Evolutionary conservation across 2,329 filamentous ascomycete genomes (phyloP).

Genomic region (Phaeoacremonium minimum): DNA sequence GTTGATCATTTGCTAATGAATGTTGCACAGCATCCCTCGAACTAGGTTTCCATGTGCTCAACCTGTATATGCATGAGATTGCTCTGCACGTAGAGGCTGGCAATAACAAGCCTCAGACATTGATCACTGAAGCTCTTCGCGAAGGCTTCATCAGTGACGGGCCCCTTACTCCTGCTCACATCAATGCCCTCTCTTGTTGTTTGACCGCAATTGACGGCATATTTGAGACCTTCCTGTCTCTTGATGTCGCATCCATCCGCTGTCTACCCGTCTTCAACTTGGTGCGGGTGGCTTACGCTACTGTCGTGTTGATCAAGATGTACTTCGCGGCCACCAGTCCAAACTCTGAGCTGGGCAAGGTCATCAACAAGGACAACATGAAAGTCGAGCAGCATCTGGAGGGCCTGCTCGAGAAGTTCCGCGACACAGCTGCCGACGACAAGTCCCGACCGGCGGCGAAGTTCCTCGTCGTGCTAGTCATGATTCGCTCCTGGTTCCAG

Average conservation of each 20-base stretch:
- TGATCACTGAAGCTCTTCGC: slow-evolving; percentile 38
- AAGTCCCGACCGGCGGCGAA: slow-evolving; percentile 63
- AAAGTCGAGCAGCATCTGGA: slow-evolving; percentile 64
- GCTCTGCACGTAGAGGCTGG: slow-evolving; percentile 62
- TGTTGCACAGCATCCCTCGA: slow-evolving; percentile 50
- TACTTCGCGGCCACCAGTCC: slow-evolving; percentile 63
- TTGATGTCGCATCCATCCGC: slow-evolving; percentile 55
- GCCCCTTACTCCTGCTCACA: slow-evolving; percentile 51
- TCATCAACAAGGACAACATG: slow-evolving; percentile 65
- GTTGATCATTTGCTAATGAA: slow-evolving; percentile 8
- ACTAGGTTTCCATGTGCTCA: slow-evolving; percentile 62
- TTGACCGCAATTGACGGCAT: slow-evolving; percentile 62
- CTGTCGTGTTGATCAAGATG: slow-evolving; percentile 70
- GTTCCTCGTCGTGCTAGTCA: slow-evolving; percentile 65
- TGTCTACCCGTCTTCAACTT: slow-evolving; percentile 67
- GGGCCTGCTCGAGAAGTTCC: slow-evolving; percentile 64
- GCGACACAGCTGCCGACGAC: slow-evolving; percentile 56
- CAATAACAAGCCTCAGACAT: slow-evolving; percentile 45
- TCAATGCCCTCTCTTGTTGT: slow-evolving; percentile 64
- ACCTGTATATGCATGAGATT: slow-evolving; percentile 73
- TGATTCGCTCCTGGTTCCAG: slow-evolving; percentile 68
- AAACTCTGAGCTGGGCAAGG: slow-evolving; percentile 61
- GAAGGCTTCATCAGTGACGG: slow-evolving; percentile 34
- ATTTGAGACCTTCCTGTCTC: slow-evolving; percentile 59
- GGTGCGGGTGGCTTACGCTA: slow-evolving; percentile 67